These are phyloP conservation scores for Cyberlindnera mycetangii DNA, from an alignment of 805 yeast species.

Conservation along the genomic window DNA sequence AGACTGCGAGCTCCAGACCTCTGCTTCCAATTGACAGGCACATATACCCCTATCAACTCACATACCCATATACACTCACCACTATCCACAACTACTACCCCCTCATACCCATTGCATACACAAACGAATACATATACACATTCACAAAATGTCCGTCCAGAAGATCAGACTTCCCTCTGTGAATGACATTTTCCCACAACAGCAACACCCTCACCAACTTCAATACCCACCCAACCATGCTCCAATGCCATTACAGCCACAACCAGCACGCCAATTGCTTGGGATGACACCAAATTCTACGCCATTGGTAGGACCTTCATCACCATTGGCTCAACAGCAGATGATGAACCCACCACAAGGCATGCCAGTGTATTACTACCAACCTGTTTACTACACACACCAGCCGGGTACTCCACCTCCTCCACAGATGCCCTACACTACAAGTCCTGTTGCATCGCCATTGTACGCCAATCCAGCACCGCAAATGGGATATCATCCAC, in stretches of 20 bases:
- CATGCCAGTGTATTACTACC: slow-evolving; percentile 10
- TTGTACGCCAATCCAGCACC: slow-evolving; percentile 5
- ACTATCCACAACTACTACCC: neutral
- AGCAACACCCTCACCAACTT: slow-evolving; percentile 3
- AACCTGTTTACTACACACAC: too few relatives aligned
- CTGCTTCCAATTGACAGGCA: too few relatives aligned
- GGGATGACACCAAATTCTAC: slow-evolving; percentile 3
- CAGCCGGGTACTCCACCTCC: slow-evolving; percentile 9
- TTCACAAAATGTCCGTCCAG: slow-evolving; percentile 9
- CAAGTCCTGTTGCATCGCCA: slow-evolving; percentile 6
- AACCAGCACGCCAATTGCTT: neutral
- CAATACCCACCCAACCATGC: slow-evolving; percentile 6
- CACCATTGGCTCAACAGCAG: neutral
- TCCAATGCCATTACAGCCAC: slow-evolving; percentile 1
- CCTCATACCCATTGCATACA: neutral
- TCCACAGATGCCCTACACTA: neutral
- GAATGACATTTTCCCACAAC: slow-evolving; percentile 25
- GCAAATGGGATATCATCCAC: neutral
- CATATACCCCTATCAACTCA: too few relatives aligned
- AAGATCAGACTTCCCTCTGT: slow-evolving; percentile 28
- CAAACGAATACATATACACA: neutral
- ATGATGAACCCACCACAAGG: neutral
- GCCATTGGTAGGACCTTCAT: neutral
- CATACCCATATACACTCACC: neutral
- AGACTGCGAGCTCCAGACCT: neutral